phyloP scores from a whole-genome alignment of 2,329 filamentous ascomycete species.

The Seiridium cupressi region DNA sequence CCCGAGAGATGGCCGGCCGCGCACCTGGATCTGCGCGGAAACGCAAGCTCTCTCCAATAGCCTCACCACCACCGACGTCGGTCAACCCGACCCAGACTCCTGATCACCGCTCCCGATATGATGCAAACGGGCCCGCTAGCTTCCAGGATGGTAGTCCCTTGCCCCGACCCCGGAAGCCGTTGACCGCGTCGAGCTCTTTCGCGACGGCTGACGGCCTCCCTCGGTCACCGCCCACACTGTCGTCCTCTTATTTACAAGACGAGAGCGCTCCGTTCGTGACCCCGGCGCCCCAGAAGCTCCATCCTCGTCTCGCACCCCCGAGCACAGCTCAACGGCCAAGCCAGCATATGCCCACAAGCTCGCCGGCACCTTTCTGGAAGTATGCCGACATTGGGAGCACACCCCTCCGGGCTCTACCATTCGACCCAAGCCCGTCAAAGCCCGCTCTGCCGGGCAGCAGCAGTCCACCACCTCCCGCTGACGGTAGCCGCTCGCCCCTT shows the following conservation, averaged over 20 bases:
- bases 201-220: constrained; percentile 49
- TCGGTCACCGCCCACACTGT: constrained; percentile 56
- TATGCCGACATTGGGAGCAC: constrained; percentile 77
- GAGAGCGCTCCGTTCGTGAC: constrained; percentile 64
- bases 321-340: constrained; percentile 79
- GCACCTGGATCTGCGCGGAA: constrained; percentile 54
- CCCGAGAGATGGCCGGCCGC: constrained; percentile 51
- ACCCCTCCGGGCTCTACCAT: constrained; percentile 54
- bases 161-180: constrained; percentile 53
- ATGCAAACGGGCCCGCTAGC: constrained; percentile 31
- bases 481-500: constrained; percentile 43
- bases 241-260: constrained; percentile 61
- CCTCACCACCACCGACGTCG: constrained; percentile 53
- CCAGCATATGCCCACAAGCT: constrained; percentile 82
- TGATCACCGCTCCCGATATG: constrained; percentile 47
- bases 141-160: constrained; percentile 61
- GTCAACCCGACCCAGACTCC: constrained; percentile 55
- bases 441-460: constrained; percentile 50
- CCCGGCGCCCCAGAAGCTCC: constrained; percentile 69
- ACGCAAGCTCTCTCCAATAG: constrained; percentile 49
- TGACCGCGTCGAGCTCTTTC: constrained; percentile 40
- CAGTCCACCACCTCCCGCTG: constrained; percentile 50
- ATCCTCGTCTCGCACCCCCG: constrained; percentile 73
- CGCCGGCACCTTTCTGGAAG: constrained; percentile 86
- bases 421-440: constrained; percentile 61